Percentiles rank a stretch among this genome's conserved stretches.
These are phyloP conservation scores for Rhynchospora breviuscula DNA, from an alignment of 176 grass and related monocot species.

Conservation along the genomic window DNA sequence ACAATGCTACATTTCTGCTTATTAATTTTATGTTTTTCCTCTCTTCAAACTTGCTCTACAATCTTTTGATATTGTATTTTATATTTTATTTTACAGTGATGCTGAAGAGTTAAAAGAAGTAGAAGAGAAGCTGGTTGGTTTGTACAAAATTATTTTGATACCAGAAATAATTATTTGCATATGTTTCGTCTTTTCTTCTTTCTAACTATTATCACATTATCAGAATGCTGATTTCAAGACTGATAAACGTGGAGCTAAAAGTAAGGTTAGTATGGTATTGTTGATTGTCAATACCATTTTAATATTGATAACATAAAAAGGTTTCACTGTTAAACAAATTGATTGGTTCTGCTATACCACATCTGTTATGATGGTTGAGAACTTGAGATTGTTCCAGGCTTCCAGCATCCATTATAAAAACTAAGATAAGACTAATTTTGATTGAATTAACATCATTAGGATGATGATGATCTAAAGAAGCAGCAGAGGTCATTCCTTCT, in stretches of 20 bases:
- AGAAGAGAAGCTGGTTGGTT: slow-evolving; percentile 80
- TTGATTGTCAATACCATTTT: not conserved
- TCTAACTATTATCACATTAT: slow-evolving; percentile 28
- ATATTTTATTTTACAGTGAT: slow-evolving; percentile 40
- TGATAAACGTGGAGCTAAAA: slow-evolving; percentile 59
- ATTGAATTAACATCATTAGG: slow-evolving; percentile 37
- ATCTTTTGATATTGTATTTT: not conserved
- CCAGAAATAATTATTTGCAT: not conserved
- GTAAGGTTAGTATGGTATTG: slow-evolving; percentile 43
- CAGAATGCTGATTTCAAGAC: slow-evolving; percentile 80
- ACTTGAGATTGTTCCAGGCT: not conserved
- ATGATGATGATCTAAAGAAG: slow-evolving; percentile 77
- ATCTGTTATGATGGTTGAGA: not conserved
- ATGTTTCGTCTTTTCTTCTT: slow-evolving; percentile 2
- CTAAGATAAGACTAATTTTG: slow-evolving; percentile 3
- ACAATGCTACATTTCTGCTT: slow-evolving; percentile 7
- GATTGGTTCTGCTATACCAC: not conserved
- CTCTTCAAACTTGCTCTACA: not conserved
- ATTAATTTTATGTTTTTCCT: slow-evolving; percentile 14
- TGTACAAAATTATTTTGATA: slow-evolving; percentile 12
- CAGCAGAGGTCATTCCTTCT: slow-evolving; percentile 64
- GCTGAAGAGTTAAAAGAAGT: slow-evolving; percentile 82
- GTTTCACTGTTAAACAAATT: not conserved
- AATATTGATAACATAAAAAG: not conserved
- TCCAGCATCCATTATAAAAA: not conserved